Percentiles rank a stretch among this genome's conserved stretches.
Evolutionary conservation across 306 rosid species (phyloP).

Genomic region (Trifolium repens): DNA sequence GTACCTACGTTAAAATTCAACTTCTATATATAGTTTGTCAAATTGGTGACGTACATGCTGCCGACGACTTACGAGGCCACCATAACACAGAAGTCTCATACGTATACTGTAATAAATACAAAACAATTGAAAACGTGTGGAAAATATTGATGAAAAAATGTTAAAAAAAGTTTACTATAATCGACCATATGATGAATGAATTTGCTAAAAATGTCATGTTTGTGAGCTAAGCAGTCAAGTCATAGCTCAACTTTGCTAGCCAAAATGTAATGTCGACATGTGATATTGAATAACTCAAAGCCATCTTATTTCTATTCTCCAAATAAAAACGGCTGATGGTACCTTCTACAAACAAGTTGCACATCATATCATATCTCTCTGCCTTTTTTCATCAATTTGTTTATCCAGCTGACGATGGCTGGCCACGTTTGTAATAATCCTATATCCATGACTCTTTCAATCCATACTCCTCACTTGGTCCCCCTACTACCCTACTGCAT

Average conservation of each 20-base stretch:
- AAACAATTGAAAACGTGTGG: constrained; percentile 13
- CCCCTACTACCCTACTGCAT: too few relatives aligned
- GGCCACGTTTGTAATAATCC: neutral
- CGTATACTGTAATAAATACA: neutral
- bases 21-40: too few relatives aligned
- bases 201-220: neutral
- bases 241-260: neutral
- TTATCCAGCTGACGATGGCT: constrained; percentile 10
- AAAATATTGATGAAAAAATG: neutral
- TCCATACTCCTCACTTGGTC: too few relatives aligned
- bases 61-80: neutral
- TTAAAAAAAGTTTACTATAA: neutral
- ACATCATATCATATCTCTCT: too few relatives aligned
- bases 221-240: constrained; percentile 16
- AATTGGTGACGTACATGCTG: too few relatives aligned
- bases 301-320: neutral
- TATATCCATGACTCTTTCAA: too few relatives aligned
- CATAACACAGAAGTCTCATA: neutral
- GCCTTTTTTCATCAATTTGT: neutral
- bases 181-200: neutral
- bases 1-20: too few relatives aligned
- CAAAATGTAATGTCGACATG: neutral
- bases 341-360: neutral
- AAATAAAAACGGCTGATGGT: neutral
- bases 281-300: neutral